These are phyloP conservation scores for Colletotrichum kahawae DNA, from an alignment of 2,329 filamentous ascomycete genomes.

Conservation along the genomic window DNA sequence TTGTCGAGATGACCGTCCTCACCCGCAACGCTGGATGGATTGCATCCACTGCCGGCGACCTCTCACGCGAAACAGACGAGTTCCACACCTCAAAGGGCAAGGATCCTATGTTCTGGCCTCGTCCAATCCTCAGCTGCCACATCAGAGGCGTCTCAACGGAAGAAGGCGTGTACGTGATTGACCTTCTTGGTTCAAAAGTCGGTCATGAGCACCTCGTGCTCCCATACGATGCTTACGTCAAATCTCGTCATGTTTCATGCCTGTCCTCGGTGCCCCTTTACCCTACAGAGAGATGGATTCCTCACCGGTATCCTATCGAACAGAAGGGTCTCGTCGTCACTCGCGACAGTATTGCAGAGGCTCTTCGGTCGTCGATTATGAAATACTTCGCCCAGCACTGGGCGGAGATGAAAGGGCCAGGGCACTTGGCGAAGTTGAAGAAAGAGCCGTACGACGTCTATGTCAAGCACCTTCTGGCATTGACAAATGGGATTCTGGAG, in stretches of 20 bases:
- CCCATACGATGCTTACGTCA: background rate
- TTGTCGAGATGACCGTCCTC: conserved; percentile 14
- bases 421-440: background rate
- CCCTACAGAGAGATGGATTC: background rate
- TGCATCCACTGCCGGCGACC: background rate
- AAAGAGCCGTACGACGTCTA: background rate
- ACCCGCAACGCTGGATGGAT: conserved; percentile 13
- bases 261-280: background rate
- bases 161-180: conserved; percentile 8
- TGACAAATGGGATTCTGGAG: background rate
- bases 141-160: background rate
- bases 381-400: background rate
- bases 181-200: conserved; percentile 8
- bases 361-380: background rate
- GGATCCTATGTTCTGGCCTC: conserved; percentile 24
- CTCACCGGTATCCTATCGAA: background rate
- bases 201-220: background rate
- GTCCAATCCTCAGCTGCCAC: conserved; percentile 11
- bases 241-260: background rate
- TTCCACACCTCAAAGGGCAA: conserved; percentile 6
- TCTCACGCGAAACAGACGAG: background rate
- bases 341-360: background rate
- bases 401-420: background rate
- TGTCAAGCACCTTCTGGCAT: background rate
- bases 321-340: background rate